Evolutionary conservation across 108 stramenopile species (phyloP).

Genomic region (Cylindrotheca fusiformis): DNA sequence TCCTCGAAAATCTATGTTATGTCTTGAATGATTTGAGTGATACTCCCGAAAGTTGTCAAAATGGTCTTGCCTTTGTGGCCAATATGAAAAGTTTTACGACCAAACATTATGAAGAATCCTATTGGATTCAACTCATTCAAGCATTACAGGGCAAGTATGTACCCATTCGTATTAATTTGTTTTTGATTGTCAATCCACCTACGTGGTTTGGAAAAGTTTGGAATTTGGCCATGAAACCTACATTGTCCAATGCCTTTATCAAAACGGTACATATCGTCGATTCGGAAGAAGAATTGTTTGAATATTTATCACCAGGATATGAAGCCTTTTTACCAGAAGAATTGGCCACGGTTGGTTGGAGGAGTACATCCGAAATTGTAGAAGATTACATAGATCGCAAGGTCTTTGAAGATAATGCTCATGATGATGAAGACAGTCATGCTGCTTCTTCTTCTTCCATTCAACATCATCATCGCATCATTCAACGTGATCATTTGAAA

Average conservation of each 20-base stretch:
- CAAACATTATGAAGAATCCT: slow-evolving; percentile 36
- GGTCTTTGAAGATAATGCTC: too few relatives aligned
- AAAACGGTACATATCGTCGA: slow-evolving; percentile 35
- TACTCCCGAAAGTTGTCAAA: too few relatives aligned
- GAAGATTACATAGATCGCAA: too few relatives aligned
- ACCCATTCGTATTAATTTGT: slow-evolving; percentile 34
- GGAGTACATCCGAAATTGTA: slow-evolving; percentile 20
- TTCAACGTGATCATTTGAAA: too few relatives aligned
- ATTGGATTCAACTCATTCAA: slow-evolving; percentile 44
- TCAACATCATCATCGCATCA: too few relatives aligned
- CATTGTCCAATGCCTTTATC: slow-evolving; percentile 30
- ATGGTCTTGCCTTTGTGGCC: too few relatives aligned
- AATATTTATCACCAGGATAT: slow-evolving; percentile 20
- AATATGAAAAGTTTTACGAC: too few relatives aligned
- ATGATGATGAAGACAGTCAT: too few relatives aligned
- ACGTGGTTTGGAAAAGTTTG: slow-evolving; percentile 45
- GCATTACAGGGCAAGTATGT: slow-evolving; percentile 34
- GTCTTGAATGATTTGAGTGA: too few relatives aligned
- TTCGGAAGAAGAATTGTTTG: slow-evolving; percentile 16
- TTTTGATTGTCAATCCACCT: slow-evolving; percentile 57
- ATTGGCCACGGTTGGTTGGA: slow-evolving; percentile 23
- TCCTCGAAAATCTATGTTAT: too few relatives aligned
- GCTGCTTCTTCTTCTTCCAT: too few relatives aligned
- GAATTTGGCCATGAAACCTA: slow-evolving; percentile 40
- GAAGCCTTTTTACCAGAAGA: slow-evolving; percentile 41